phyloP scores from a whole-genome alignment of 148 eudicot genomes.

The Spergularia marina region DNA sequence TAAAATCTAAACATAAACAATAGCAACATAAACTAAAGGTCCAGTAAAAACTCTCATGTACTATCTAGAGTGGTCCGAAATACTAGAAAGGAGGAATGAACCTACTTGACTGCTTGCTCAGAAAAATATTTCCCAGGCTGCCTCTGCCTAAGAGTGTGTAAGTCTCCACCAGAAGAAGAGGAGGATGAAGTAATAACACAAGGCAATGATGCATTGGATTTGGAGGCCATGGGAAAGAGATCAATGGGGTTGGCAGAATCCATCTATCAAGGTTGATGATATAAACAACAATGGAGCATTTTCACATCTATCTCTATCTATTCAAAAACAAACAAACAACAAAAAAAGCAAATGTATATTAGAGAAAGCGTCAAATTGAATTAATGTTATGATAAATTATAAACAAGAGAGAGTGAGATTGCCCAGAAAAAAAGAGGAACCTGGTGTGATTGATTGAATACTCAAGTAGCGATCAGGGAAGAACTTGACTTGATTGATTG shows the following conservation, averaged over 20 bases:
- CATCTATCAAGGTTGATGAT: no score
- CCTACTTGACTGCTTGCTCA: conserved; percentile 69
- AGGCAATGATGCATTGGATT: background rate
- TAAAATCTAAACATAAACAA: conserved; percentile 50
- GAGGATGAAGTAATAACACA: no score
- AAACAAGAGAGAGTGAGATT: no score
- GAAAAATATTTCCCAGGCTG: conserved; percentile 69
- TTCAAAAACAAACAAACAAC: background rate
- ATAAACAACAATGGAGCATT: no score
- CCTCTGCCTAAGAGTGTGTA: conserved; percentile 70
- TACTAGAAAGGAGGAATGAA: background rate
- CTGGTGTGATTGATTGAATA: no score
- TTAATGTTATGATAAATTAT: no score
- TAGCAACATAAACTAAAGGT: background rate
- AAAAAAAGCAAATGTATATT: background rate
- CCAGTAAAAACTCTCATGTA: background rate
- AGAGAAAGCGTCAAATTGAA: background rate
- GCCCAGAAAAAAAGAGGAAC: no score
- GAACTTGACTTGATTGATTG: no score
- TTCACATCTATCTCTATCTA: no score
- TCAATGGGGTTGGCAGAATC: conserved; percentile 7
- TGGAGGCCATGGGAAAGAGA: conserved; percentile 35
- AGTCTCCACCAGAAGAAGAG: conserved; percentile 69
- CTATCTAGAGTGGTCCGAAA: no score
- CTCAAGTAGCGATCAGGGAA: no score